Evolutionary conservation across 2,329 filamentous ascomycete genomes (phyloP).

Genomic region (Colletotrichum liaoningense): DNA sequence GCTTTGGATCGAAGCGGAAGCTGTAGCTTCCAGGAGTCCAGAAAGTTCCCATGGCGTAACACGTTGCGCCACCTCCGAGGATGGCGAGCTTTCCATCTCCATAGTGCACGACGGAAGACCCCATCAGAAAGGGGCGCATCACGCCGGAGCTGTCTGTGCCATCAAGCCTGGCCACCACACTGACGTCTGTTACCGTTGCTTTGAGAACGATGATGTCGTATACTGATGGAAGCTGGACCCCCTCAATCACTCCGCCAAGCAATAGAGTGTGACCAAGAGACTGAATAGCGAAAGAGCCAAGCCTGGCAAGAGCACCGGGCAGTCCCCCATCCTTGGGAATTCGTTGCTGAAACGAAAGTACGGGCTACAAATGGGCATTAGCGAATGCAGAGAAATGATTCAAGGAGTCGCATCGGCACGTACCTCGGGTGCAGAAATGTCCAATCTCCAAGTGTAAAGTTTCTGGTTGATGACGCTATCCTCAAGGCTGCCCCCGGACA

Average conservation of each 20-base stretch:
- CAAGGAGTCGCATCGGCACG: constrained; percentile 33
- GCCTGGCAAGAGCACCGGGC: constrained; percentile 46
- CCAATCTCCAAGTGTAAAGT: constrained; percentile 73
- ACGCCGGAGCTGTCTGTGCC: constrained; percentile 2
- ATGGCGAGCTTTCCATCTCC: constrained; percentile 66
- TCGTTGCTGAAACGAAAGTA: constrained; percentile 5
- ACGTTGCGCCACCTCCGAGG: constrained; percentile 84
- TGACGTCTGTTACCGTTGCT: constrained; percentile 37
- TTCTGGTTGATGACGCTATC: constrained; percentile 73
- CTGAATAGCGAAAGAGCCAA: constrained; percentile 54
- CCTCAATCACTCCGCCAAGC: constrained; percentile 56
- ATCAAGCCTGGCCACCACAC: constrained; percentile 56
- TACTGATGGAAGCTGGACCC: constrained; percentile 54
- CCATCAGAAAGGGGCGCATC: constrained; percentile 75
- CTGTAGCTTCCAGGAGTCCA: constrained; percentile 76
- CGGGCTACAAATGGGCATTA: not conserved
- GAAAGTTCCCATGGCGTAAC: constrained; percentile 90
- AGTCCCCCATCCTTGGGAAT: not conserved
- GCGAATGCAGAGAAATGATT: not conserved
- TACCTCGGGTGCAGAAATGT: constrained; percentile 51
- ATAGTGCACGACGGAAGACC: constrained; percentile 67
- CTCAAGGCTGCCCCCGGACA: constrained; percentile 77
- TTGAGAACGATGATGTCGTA: constrained; percentile 62
- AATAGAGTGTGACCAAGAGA: constrained; percentile 45
- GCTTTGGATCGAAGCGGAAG: constrained; percentile 42